Conservation (phyloP, 2,329 filamentous ascomycete genomes). For the Xylariaceae sp. region DNA sequence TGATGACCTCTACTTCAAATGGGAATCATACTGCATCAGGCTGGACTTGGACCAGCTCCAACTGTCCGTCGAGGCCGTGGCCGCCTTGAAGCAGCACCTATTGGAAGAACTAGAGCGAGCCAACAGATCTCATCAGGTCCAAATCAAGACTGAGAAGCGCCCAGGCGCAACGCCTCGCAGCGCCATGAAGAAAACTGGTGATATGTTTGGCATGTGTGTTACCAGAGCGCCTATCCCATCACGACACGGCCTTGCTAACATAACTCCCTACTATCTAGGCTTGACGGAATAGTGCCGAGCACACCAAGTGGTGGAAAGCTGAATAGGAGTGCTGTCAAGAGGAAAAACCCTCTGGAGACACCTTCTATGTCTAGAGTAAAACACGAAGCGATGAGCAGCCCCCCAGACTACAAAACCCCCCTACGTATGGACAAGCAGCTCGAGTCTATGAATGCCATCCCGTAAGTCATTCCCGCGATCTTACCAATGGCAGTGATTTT, state of each 20-base stretch:
- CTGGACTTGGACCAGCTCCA: slow-evolving; percentile 77
- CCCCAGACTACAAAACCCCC: slow-evolving; percentile 41
- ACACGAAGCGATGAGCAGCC: slow-evolving; percentile 40
- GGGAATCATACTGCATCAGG: slow-evolving; percentile 96
- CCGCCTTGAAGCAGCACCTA: slow-evolving; percentile 78
- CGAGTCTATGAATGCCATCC: slow-evolving; percentile 35
- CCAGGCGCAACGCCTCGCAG: slow-evolving; percentile 58
- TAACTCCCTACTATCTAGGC: slow-evolving; percentile 34
- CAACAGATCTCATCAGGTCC: slow-evolving; percentile 57
- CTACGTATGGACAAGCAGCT: slow-evolving; percentile 37
- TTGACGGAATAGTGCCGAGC: slow-evolving; percentile 64
- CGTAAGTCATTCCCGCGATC: slow-evolving; percentile 32
- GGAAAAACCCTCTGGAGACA: slow-evolving; percentile 39
- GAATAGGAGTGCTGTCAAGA: slow-evolving; percentile 35
- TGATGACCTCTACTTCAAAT: slow-evolving; percentile 95
- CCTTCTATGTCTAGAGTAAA: slow-evolving; percentile 45
- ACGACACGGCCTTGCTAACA: slow-evolving; percentile 1
- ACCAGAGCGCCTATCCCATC: neutral
- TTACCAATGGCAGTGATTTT: neutral
- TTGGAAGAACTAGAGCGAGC: slow-evolving; percentile 79
- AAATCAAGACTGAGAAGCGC: slow-evolving; percentile 59
- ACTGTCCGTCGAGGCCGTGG: slow-evolving; percentile 63
- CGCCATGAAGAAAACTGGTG: slow-evolving; percentile 47
- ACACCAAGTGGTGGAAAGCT: slow-evolving; percentile 49
- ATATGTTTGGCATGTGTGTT: slow-evolving; percentile 78